Conservation (phyloP, 495 filamentous ascomycete species). For the Talaromyces adpressus region DNA sequence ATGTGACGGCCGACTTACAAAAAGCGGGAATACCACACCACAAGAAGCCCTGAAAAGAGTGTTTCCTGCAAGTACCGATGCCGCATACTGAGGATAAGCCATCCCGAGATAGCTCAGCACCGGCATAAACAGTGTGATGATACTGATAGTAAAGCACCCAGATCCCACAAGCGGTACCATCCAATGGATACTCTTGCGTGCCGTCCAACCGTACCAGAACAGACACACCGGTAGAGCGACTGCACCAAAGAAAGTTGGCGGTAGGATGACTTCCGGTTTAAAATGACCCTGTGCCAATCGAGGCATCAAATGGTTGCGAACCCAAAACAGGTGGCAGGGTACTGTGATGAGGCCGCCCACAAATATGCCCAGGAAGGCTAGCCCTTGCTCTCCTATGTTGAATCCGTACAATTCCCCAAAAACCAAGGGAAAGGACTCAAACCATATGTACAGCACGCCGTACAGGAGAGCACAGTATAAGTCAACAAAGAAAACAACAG, state of each 20-base stretch:
- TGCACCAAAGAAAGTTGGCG: slow-evolving; percentile 34
- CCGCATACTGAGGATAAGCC: slow-evolving; percentile 35
- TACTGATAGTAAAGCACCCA: slow-evolving; percentile 43
- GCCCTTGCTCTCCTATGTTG: slow-evolving; percentile 34
- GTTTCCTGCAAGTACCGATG: slow-evolving; percentile 41
- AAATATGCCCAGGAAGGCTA: slow-evolving; percentile 46
- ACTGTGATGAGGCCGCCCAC: slow-evolving; percentile 32
- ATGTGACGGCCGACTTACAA: slow-evolving; percentile 26
- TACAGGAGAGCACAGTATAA: slow-evolving; percentile 49
- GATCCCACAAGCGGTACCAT: slow-evolving; percentile 49
- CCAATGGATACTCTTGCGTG: slow-evolving; percentile 38
- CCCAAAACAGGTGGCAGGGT: slow-evolving; percentile 39
- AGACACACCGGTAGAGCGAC: slow-evolving; percentile 40
- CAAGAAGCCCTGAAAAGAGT: slow-evolving; percentile 36
- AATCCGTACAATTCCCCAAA: slow-evolving; percentile 44
- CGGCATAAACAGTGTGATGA: slow-evolving; percentile 50
- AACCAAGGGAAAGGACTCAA: slow-evolving; percentile 51
- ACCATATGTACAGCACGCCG: slow-evolving; percentile 49
- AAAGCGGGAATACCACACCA: slow-evolving; percentile 40
- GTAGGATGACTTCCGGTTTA: slow-evolving; percentile 32
- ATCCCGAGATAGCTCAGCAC: slow-evolving; percentile 40
- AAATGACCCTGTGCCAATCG: slow-evolving; percentile 32
- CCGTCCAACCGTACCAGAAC: slow-evolving; percentile 45
- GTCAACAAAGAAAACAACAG: slow-evolving; percentile 44
- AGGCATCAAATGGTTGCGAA: slow-evolving; percentile 28